These are phyloP conservation scores for Conoideocrella luteorostrata DNA, from an alignment of 2,329 filamentous ascomycete species.

Conservation along the genomic window DNA sequence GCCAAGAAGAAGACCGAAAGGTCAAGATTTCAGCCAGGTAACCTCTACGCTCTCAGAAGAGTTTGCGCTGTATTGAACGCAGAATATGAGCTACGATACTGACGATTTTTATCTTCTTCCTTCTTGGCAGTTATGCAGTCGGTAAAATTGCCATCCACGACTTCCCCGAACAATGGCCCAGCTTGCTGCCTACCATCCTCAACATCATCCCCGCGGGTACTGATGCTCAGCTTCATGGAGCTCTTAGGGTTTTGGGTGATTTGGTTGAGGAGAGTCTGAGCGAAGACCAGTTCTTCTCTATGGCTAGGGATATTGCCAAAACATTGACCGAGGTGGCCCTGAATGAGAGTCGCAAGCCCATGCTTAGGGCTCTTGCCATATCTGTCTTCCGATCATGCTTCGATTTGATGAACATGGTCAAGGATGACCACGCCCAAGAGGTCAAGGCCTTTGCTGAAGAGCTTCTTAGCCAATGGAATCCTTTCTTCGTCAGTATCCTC, in stretches of 20 bases:
- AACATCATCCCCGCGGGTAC: conserved; percentile 67
- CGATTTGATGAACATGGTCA: conserved; percentile 92
- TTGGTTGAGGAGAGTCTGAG: conserved; percentile 89
- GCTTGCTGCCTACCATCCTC: conserved; percentile 74
- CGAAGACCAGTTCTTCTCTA: conserved; percentile 89
- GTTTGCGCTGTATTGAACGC: not conserved
- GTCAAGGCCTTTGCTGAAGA: conserved; percentile 89
- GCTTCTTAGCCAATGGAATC: conserved; percentile 75
- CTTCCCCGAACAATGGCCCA: conserved; percentile 94
- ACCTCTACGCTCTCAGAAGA: not conserved
- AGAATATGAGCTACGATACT: no score
- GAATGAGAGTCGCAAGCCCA: conserved; percentile 65
- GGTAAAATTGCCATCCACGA: conserved; percentile 92
- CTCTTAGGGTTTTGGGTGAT: conserved; percentile 80
- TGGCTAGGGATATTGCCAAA: conserved; percentile 79
- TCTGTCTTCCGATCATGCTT: conserved; percentile 89
- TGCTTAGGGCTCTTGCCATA: conserved; percentile 76
- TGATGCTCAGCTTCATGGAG: conserved; percentile 79
- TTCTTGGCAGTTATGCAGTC: conserved; percentile 54
- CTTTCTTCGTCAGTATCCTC: conserved; percentile 77
- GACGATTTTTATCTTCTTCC: not conserved
- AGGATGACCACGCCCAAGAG: conserved; percentile 81
- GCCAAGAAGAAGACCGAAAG: conserved; percentile 69
- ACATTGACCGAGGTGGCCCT: conserved; percentile 77
- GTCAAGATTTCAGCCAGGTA: conserved; percentile 85